phyloP scores from a whole-genome alignment of 2,329 filamentous ascomycete genomes.

The Grosmannia clavigera region DNA sequence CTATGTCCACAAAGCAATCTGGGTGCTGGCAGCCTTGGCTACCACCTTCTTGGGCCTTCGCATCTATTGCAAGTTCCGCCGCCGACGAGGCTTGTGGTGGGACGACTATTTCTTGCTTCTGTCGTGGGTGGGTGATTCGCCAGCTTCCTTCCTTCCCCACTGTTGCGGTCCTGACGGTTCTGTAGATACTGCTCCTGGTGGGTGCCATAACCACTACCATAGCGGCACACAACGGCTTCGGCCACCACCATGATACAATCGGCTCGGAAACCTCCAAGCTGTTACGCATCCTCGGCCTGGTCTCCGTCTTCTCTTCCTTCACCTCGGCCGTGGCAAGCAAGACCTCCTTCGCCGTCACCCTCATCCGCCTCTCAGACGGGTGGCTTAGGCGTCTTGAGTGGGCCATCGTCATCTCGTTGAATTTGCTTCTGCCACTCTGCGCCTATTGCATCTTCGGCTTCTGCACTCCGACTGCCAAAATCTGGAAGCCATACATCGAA shows the following conservation, averaged over 20 bases:
- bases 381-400: conserved; percentile 16
- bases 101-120: conserved; percentile 16
- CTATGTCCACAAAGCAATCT: conserved; percentile 10
- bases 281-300: conserved; percentile 11
- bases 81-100: conserved; percentile 18
- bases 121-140: conserved; percentile 14
- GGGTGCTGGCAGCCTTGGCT: conserved; percentile 9
- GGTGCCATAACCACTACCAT: background rate
- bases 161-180: background rate
- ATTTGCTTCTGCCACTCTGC: conserved; percentile 17
- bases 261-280: background rate
- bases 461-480: conserved; percentile 15
- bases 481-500: conserved; percentile 13
- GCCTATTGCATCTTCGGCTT: conserved; percentile 16
- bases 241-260: background rate
- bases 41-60: conserved; percentile 15
- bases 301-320: conserved; percentile 16
- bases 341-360: conserved; percentile 23
- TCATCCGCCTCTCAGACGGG: conserved; percentile 19
- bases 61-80: conserved; percentile 17
- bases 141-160: background rate
- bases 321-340: conserved; percentile 21
- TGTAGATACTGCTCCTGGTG: conserved; percentile 9
- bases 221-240: conserved; percentile 5
- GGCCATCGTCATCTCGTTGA: conserved; percentile 21